phyloP scores from a whole-genome alignment of 176 grass and related monocot species.

The Juncus effusus region DNA sequence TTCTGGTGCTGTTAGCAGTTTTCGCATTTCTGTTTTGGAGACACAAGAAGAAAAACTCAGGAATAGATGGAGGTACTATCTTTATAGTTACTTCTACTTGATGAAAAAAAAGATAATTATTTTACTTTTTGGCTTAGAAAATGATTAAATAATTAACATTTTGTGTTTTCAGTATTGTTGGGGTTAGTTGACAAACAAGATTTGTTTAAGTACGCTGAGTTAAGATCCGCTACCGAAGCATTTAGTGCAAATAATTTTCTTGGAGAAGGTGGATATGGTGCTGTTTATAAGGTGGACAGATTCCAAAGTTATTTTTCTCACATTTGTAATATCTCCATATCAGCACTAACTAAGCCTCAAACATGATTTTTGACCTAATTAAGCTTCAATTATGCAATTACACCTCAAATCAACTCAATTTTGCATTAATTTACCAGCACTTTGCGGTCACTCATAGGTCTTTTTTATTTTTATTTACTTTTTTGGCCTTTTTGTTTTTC shows the following conservation, averaged over 20 bases:
- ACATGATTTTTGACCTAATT: constrained; percentile 3
- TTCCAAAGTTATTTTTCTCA: no score
- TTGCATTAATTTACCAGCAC: no score
- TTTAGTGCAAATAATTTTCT: constrained; percentile 28
- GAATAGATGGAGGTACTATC: constrained; percentile 10
- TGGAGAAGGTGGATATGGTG: constrained; percentile 34
- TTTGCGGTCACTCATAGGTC: not conserved
- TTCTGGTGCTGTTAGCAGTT: constrained; percentile 12
- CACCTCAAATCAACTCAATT: no score
- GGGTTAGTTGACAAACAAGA: constrained; percentile 24
- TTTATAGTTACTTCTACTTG: not conserved
- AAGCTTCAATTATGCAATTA: constrained; percentile 30
- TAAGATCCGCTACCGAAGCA: constrained; percentile 27
- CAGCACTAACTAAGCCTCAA: no score
- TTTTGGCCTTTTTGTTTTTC: not conserved
- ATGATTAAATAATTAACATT: not conserved
- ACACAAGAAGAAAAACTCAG: constrained; percentile 9
- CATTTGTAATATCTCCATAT: no score
- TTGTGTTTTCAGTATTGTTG: constrained; percentile 16
- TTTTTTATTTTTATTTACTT: not conserved
- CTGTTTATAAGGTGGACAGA: constrained; percentile 24
- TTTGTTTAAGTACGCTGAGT: constrained; percentile 27
- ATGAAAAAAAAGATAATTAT: not conserved
- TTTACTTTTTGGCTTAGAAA: not conserved
- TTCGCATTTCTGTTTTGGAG: constrained; percentile 7